Percentiles rank a stretch among this genome's conserved stretches.
Conservation (phyloP, 2,329 filamentous ascomycete species). For the Penicillium sp. region DNA sequence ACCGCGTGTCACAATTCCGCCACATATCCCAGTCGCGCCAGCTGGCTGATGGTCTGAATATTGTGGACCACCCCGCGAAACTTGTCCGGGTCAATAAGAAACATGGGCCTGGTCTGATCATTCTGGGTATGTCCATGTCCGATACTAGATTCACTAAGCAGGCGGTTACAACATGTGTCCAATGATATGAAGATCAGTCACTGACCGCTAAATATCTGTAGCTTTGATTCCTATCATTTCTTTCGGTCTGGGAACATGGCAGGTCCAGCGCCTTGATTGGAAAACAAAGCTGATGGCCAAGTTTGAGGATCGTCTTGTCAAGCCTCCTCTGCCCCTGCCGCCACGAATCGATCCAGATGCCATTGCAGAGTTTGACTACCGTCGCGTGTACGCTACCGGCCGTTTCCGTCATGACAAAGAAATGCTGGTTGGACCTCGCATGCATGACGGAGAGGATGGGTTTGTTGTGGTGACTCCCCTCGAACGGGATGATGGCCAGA, state of each 20-base stretch:
- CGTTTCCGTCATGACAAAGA: conserved; percentile 80
- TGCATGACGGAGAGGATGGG: conserved; percentile 84
- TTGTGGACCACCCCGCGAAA: conserved; percentile 78
- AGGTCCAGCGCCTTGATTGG: conserved; percentile 87
- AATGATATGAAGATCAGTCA: neutral
- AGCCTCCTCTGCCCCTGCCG: conserved; percentile 79
- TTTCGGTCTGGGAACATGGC: conserved; percentile 88
- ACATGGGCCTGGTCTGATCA: conserved; percentile 75
- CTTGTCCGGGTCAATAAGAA: conserved; percentile 70
- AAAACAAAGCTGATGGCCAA: conserved; percentile 89
- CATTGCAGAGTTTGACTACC: conserved; percentile 85
- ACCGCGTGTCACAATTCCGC: conserved; percentile 38
- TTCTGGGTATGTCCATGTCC: conserved; percentile 57
- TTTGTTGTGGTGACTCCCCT: conserved; percentile 90
- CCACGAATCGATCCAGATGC: conserved; percentile 76
- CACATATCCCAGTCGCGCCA: conserved; percentile 47
- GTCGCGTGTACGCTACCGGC: conserved; percentile 73
- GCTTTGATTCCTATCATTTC: conserved; percentile 88
- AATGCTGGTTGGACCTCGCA: conserved; percentile 90
- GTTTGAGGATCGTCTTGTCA: conserved; percentile 86
- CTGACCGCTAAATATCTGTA: conserved; percentile 20
- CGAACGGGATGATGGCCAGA: conserved; percentile 56
- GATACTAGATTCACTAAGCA: neutral
- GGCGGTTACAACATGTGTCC: neutral
- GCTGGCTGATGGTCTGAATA: conserved; percentile 69